These are phyloP conservation scores for Marasmius sp. DNA, from an alignment of 1,284 basidiomycete species.

Conservation along the genomic window DNA sequence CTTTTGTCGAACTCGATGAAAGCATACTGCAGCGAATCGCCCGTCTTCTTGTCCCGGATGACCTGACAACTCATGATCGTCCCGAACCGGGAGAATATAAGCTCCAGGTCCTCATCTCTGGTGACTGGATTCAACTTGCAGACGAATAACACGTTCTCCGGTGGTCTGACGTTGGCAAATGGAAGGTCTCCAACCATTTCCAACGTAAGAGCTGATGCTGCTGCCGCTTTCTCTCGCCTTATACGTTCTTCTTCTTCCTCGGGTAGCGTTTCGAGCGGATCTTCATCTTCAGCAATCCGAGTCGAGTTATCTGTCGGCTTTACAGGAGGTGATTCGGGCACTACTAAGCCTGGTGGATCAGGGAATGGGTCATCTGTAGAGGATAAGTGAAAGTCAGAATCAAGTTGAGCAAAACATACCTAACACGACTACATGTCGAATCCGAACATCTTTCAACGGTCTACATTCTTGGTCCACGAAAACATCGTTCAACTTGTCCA, in stretches of 20 bases:
- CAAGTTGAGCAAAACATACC: conserved; percentile 52
- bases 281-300: conserved; percentile 91
- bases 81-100: conserved; percentile 97
- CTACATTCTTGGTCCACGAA: conserved; percentile 87
- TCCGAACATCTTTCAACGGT: conserved; percentile 91
- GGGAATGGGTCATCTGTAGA: conserved; percentile 88
- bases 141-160: conserved; percentile 98
- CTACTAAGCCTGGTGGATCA: conserved; percentile 76
- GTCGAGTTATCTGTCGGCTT: conserved; percentile 81
- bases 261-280: conserved; percentile 72
- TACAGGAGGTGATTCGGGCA: conserved; percentile 78
- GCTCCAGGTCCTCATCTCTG: conserved; percentile 92
- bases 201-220: conserved; percentile 91
- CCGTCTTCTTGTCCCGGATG: conserved; percentile 93
- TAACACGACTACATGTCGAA: conserved; percentile 90
- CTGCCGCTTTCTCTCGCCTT: conserved; percentile 82
- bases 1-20: conserved; percentile 98
- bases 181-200: conserved; percentile 99
- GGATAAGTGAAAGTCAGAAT: background rate
- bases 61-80: conserved; percentile 97
- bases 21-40: conserved; percentile 96
- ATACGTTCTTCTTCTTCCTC: conserved; percentile 83
- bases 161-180: conserved; percentile 96
- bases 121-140: conserved; percentile 98
- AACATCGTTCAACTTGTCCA: conserved; percentile 92